phyloP scores from a whole-genome alignment of 208 protist genomes.

The Wallacemonas sp. region DNA sequence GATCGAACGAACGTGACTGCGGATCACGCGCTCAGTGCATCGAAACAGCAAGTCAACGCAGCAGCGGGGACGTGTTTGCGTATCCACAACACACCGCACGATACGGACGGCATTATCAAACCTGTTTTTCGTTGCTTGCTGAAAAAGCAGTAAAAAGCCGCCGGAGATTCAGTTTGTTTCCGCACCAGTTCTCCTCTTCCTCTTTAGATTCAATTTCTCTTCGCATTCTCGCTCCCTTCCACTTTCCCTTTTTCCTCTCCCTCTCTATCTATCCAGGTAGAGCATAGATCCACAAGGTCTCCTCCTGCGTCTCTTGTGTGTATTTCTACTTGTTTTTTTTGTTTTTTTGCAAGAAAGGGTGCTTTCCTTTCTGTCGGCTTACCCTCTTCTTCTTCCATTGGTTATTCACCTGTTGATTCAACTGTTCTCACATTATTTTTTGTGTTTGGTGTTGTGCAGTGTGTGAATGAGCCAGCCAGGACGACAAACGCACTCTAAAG shows the following conservation, averaged over 20 bases:
- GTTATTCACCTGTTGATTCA: no score
- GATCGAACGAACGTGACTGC: no score
- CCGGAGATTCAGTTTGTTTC: neutral
- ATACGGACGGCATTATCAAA: no score
- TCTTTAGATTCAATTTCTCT: neutral
- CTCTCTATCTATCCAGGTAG: neutral
- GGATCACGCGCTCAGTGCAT: no score
- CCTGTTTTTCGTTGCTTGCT: no score
- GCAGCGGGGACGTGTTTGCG: neutral
- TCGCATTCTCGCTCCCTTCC: constrained; percentile 7
- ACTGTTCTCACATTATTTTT: no score
- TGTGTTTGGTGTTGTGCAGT: no score
- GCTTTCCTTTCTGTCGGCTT: neutral
- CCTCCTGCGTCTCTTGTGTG: neutral
- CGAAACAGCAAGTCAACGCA: neutral
- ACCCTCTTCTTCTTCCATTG: neutral
- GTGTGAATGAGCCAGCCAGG: no score
- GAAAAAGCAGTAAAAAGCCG: neutral
- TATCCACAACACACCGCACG: no score
- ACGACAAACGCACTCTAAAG: no score
- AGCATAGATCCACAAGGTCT: no score
- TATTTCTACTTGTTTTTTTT: constrained; percentile 20
- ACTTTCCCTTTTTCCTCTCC: neutral
- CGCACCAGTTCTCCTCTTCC: neutral
- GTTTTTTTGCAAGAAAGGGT: constrained; percentile 6